Percentiles rank a stretch among this genome's conserved stretches.
Evolutionary conservation across 805 yeast species (phyloP).

Genomic region (Ogataea naganishii): DNA sequence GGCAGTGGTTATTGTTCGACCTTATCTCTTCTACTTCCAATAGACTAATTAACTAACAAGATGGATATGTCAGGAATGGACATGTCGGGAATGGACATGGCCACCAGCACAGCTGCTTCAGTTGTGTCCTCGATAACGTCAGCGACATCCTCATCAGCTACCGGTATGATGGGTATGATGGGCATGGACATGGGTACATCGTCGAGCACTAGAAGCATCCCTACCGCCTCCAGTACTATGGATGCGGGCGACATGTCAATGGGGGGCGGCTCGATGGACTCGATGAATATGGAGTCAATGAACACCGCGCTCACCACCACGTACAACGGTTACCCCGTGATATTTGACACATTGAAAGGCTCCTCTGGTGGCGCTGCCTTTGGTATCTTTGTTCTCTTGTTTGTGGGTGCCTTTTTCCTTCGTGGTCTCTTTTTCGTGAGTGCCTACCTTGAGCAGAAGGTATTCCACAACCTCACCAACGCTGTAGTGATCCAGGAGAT

Average conservation of each 20-base stretch:
- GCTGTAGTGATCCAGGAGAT: constrained; percentile 20
- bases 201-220: constrained; percentile 8
- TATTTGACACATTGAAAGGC: constrained; percentile 50
- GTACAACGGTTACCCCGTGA: constrained; percentile 49
- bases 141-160: constrained; percentile 5
- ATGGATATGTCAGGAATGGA: constrained; percentile 14
- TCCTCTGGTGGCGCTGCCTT: constrained; percentile 51
- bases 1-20: no score
- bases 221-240: constrained; percentile 5
- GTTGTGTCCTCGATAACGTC: constrained; percentile 3
- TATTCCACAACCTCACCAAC: constrained; percentile 38
- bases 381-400: constrained; percentile 59
- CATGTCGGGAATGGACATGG: constrained; percentile 15
- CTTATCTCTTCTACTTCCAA: no score
- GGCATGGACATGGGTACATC: constrained; percentile 12
- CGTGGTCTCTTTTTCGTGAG: constrained; percentile 52
- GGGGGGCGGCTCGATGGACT: constrained; percentile 9
- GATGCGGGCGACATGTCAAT: constrained; percentile 4
- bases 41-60: background rate
- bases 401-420: constrained; percentile 48
- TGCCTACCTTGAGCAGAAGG: constrained; percentile 59
- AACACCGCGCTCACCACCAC: constrained; percentile 45
- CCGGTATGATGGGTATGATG: constrained; percentile 4
- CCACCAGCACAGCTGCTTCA: constrained; percentile 5
- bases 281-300: constrained; percentile 38